Conservation (phyloP, 345 rosid genomes). For the Garcia nutans region DNA sequence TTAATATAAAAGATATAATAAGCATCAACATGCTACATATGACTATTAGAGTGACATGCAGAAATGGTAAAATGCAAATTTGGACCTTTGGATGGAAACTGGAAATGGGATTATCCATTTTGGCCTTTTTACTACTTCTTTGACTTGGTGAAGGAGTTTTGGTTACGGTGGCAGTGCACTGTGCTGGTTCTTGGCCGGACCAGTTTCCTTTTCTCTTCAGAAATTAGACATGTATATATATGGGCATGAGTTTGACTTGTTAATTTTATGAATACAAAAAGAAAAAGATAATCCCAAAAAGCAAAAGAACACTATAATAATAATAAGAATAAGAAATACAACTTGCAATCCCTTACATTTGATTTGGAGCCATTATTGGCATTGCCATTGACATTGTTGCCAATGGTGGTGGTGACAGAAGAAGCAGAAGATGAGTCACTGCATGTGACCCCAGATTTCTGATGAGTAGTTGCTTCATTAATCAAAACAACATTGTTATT, state of each 20-base stretch:
- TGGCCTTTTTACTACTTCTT: slow-evolving; percentile 45
- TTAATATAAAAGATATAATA: background rate
- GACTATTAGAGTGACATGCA: background rate
- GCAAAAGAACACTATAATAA: background rate
- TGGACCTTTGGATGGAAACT: slow-evolving; percentile 50
- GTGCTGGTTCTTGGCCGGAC: slow-evolving; percentile 22
- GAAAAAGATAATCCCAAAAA: background rate
- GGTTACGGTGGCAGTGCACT: background rate
- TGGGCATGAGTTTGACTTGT: too few species aligned
- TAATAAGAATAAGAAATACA: background rate
- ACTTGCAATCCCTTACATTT: slow-evolving; percentile 28
- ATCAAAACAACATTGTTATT: slow-evolving; percentile 29
- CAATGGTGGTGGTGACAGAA: slow-evolving; percentile 25
- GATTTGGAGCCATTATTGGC: slow-evolving; percentile 22
- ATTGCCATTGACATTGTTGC: background rate
- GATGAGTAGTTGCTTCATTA: slow-evolving; percentile 26
- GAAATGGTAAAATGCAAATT: background rate
- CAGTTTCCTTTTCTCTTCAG: slow-evolving; percentile 56
- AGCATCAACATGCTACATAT: background rate
- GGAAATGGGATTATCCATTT: slow-evolving; percentile 46
- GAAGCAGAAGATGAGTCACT: slow-evolving; percentile 46
- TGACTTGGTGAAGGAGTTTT: slow-evolving; percentile 23
- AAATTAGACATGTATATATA: background rate
- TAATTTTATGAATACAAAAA: too few species aligned
- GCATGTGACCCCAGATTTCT: slow-evolving; percentile 42